Evolutionary conservation across 75 land plant species (phyloP), one percentile per base, ranked within the genome.

Genomic region (Picea glauca): DNA sequence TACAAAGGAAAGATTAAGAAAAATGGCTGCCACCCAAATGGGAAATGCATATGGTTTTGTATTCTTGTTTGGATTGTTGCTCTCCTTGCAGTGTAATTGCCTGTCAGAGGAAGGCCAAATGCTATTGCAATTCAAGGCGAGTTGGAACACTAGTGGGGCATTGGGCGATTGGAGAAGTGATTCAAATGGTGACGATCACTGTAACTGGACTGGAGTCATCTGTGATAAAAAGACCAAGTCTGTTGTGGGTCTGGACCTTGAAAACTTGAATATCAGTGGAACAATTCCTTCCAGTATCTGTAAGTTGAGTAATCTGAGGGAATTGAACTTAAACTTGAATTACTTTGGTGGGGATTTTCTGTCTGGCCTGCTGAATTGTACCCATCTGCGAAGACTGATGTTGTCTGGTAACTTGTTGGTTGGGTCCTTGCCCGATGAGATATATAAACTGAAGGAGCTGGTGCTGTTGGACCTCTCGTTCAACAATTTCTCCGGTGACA

Each of bases 271-370:
- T 76, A 78, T 89, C 84, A 3, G 1, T 65, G 78, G 13, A 13
- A 26, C 33, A 50, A 60, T 86, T 40, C 83, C 89, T 1, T 1
- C 87, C 17, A 63, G 60, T 5, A 63, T 90, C 11, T 83, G 91
- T 57, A 23, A 84, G 65, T 85, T 93, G 67, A 8, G 18, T 9
- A 75, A 80, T 72, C 82, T 93, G 66, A 75, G 76, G 3, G 5
- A 17, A 17, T 78, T 93, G 33, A 88, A 91, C 33, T 81, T 91
- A 32, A 61, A 81, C 78, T 17, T 35, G 58, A 93, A 93, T 72
- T 50, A 60, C 58, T 81, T 93, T 77, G 79, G 83, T 20, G 93
- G 93, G 13, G n/a, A 32, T 60, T 88, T 91, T 60, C 91, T 91
- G 4, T 43, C 79, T 40, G 35, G 61, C 15, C 75, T 93, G 7